A percentile compares a stretch with the other conserved stretches of the same genome.
Conservation (phyloP, 2,329 filamentous ascomycete genomes). For the Orbilia ellipsospora region DNA sequence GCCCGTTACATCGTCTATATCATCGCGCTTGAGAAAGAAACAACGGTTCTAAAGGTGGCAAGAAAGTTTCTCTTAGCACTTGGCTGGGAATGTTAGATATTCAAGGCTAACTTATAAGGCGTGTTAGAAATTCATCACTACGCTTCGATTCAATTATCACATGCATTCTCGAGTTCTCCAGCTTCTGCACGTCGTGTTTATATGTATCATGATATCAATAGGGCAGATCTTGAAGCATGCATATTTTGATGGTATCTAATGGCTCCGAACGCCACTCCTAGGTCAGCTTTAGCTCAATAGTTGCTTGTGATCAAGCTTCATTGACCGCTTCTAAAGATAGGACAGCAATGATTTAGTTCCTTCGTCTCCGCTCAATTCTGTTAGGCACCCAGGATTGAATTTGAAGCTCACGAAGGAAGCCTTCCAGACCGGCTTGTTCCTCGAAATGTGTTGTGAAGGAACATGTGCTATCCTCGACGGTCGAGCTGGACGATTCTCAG, state of each 20-base stretch:
- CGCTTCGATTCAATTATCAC: neutral
- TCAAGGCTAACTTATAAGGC: conserved; percentile 43
- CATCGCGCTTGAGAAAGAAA: too few relatives aligned
- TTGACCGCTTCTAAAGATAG: conserved; percentile 48
- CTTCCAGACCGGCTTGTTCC: conserved; percentile 27
- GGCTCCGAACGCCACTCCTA: too few relatives aligned
- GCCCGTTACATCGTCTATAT: too few relatives aligned
- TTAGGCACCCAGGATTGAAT: conserved; percentile 23
- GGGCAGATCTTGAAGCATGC: too few relatives aligned
- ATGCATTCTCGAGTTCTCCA: too few relatives aligned
- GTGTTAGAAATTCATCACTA: neutral
- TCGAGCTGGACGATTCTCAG: neutral
- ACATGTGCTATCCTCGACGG: neutral
- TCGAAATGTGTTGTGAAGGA: conserved; percentile 24
- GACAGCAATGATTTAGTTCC: neutral
- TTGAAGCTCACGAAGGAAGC: conserved; percentile 8
- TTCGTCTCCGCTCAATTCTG: neutral
- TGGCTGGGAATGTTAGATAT: too few relatives aligned
- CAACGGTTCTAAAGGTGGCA: too few relatives aligned
- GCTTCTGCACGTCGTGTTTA: too few relatives aligned
- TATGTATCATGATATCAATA: too few relatives aligned
- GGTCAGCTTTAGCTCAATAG: neutral
- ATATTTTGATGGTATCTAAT: too few relatives aligned
- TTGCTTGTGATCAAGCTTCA: conserved; percentile 25
- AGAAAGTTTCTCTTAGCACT: too few relatives aligned